Evolutionary conservation across 148 eudicot species (phyloP), one percentile per base, ranked within the genome.

Genomic region (Drosera capensis): DNA sequence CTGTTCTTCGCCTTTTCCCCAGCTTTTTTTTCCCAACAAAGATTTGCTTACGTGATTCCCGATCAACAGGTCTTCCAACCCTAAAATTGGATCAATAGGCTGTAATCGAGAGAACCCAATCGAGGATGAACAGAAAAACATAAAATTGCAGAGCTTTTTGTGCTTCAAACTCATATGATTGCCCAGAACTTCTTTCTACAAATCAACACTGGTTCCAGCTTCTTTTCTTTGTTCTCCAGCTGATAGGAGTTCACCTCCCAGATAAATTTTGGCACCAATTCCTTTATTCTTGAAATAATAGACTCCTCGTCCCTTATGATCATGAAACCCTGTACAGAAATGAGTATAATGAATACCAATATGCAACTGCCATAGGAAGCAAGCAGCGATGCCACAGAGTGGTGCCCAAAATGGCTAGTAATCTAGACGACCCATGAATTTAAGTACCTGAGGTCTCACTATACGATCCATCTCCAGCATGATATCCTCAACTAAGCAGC

Each of bases 381-480:
- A 34, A 34, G n/a, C 11, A 11, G 38, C 38, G 14, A 34, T 13
- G 11, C 14, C 14, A 11, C n/a, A n/a, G n/a, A n/a, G n/a, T n/a
- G n/a, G n/a, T n/a, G n/a, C n/a, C n/a, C n/a, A n/a, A n/a, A n/a
- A n/a, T n/a, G n/a, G n/a, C n/a, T n/a, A n/a, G n/a, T n/a, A n/a
- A n/a, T n/a, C n/a, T n/a, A n/a, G n/a, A n/a, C n/a, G n/a, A n/a
- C n/a, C n/a, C n/a, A 45, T 11, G 26, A 7, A 45, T 3, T 22
- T 37, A 48, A 7, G 28, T 72, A 85, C 99, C 99, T 75, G 85
- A 52, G 99, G 95, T 55, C 99, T 68, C 50, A 78, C 23, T 20
- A 90, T 57, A 20, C 99, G 77, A 66, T 90, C 99, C 88, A 81
- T 85, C 67, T 90, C 99, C 60, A 90, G 63, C 88, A 90, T 67